Evolutionary conservation across 2,329 filamentous ascomycete genomes (phyloP).

Genomic region (Fusarium kyushuense): DNA sequence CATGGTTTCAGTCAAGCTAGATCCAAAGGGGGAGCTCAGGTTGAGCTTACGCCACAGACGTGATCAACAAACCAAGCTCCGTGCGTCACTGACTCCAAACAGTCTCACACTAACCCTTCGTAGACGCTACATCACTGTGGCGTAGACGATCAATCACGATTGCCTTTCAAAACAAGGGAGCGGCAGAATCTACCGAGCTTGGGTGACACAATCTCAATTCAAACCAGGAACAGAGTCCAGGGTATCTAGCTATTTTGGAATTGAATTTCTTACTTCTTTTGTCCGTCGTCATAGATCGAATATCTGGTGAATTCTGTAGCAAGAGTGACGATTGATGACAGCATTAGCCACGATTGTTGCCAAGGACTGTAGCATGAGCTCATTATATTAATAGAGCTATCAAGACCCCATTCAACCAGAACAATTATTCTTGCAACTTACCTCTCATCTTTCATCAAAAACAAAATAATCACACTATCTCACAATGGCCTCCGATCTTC

Average conservation of each 20-base stretch:
- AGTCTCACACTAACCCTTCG: not conserved
- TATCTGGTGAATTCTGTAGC: not conserved
- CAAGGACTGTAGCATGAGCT: constrained; percentile 2
- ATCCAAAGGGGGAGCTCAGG: not conserved
- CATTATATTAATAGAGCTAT: constrained; percentile 1
- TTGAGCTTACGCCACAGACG: constrained; percentile 3
- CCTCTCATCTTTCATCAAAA: not conserved
- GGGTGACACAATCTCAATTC: not conserved
- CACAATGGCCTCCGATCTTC: constrained; percentile 25
- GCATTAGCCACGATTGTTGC: constrained; percentile 9
- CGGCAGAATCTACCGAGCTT: not conserved
- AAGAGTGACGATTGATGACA: constrained; percentile 23
- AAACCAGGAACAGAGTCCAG: not conserved
- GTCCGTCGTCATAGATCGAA: constrained; percentile 13
- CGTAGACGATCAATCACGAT: not conserved
- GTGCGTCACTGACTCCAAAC: not conserved
- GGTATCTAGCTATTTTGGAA: not conserved
- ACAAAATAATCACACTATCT: not conserved
- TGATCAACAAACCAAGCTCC: not conserved
- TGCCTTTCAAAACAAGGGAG: not conserved
- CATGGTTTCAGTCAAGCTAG: not conserved
- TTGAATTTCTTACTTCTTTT: not conserved
- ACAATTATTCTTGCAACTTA: too few species aligned
- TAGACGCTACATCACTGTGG: constrained; percentile 7
- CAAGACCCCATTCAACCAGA: not conserved